A percentile compares a stretch with the other conserved stretches of the same genome.
These are phyloP conservation scores for Linnemannia exigua DNA, from an alignment of 192 early-diverging fungal genomes.

Conservation along the genomic window DNA sequence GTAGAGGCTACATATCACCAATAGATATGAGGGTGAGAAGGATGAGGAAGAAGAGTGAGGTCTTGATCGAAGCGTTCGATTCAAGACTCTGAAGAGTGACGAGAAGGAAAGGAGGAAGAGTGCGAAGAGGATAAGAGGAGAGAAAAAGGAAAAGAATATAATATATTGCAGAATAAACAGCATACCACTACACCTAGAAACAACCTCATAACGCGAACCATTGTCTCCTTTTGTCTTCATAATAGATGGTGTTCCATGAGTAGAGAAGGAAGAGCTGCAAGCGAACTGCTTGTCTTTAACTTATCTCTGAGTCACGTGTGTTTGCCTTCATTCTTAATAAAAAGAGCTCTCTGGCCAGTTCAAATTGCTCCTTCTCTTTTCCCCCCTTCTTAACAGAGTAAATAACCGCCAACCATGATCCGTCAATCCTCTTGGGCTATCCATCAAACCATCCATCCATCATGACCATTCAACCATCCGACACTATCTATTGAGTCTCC, in stretches of 20 bases:
- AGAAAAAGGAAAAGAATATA: too few species aligned
- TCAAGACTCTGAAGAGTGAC: neutral
- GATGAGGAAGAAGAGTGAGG: neutral
- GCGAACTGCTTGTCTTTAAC: neutral
- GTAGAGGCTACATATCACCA: conserved; percentile 56
- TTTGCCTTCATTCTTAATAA: neutral
- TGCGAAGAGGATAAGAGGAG: too few species aligned
- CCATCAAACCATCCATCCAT: conserved; percentile 53
- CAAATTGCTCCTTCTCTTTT: conserved; percentile 32
- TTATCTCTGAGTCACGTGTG: neutral
- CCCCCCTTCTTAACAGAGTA: conserved; percentile 5
- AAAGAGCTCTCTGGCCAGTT: neutral
- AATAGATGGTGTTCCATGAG: neutral
- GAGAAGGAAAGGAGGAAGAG: neutral
- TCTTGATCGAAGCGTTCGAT: neutral
- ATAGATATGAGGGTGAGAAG: neutral
- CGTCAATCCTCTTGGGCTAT: neutral
- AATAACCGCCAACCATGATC: neutral
- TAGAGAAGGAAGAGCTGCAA: neutral
- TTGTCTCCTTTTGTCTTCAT: neutral
- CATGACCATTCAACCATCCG: conserved; percentile 10
- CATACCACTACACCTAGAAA: neutral
- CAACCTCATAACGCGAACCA: neutral
- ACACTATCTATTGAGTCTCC: neutral
- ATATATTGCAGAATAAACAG: neutral